Evolutionary conservation across 1,284 basidiomycete genomes (phyloP), one percentile per base, ranked within the genome.

Genomic region (Earliella scabrosa): DNA sequence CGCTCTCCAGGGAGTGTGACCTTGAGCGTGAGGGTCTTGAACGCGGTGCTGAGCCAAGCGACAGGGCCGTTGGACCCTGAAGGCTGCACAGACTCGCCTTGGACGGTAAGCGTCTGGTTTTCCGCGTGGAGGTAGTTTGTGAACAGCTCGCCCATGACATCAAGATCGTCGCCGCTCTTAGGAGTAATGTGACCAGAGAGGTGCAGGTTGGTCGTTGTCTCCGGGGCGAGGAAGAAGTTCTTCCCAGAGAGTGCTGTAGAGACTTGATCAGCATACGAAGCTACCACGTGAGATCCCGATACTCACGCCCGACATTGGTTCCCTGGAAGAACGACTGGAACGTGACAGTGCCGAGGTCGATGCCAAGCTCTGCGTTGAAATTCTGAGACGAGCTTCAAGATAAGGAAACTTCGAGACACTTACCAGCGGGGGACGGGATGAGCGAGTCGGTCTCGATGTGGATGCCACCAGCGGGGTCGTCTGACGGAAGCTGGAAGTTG

Each of bases 381-480:
- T 16, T 4, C 18, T 40, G 14, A 44, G 27, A 20, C 29, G 11
- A 18, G 14, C 10, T 5, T 20, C 10, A 18, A 23, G 16, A 0
- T 21, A 1, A 45, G 3, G 10, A 40, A 24, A 34, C 29, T 20
- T 35, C 14, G 31, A 59, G 23, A 23, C 26, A 82, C 85, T 32
- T 53, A 86, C 85, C 84, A 63, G 86, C 77, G 53, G 82, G 78
- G 18, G 87, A 91, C 1, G 88, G 87, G 60, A 92, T 92, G 10
- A 72, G 55, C 0, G 87, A 79, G 66, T 86, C 84, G 3, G 88
- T 87, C 57, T 83, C 82, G 54, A 92, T 86, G 55, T 83, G 82
- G 59, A 92, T 88, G 35, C 88, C 85, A 57, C 88, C 87, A 40
- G 79, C 80, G 41, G 83, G 78, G 67, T 88, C 82, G 63, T 88